phyloP scores from a whole-genome alignment of 2,329 filamentous ascomycete species.

The Sporothrix globosa region DNA sequence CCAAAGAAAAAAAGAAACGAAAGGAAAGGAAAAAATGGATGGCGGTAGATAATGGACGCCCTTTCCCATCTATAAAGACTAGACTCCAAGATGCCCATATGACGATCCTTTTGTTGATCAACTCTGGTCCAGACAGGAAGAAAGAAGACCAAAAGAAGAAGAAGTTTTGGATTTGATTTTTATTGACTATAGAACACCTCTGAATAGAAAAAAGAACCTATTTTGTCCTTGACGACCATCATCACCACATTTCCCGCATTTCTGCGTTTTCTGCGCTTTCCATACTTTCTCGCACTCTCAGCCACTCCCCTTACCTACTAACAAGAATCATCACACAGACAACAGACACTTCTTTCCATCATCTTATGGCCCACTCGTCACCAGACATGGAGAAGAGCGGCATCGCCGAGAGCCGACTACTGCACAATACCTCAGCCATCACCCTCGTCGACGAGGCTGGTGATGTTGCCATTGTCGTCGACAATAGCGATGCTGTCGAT shows the following conservation, averaged over 20 bases:
- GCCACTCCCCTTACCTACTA: background rate
- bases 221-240: slow-evolving; percentile 15
- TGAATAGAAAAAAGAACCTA: slow-evolving; percentile 13
- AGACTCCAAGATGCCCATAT: background rate
- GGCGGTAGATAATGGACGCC: background rate
- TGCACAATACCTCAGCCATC: slow-evolving; percentile 22
- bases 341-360: background rate
- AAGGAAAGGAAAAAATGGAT: background rate
- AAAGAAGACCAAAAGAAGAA: background rate
- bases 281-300: background rate
- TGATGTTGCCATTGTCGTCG: background rate
- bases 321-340: slow-evolving; percentile 6
- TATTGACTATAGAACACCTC: slow-evolving; percentile 1
- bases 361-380: background rate
- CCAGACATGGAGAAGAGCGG: background rate
- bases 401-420: background rate
- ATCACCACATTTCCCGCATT: background rate
- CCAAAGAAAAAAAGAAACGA: background rate
- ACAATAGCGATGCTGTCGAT: background rate
- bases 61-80: slow-evolving; percentile 5
- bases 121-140: background rate
- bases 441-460: slow-evolving; percentile 31
- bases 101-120: background rate
- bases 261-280: background rate
- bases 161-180: slow-evolving; percentile 19